These are phyloP conservation scores for Corylus heterophylla DNA, from an alignment of 306 rosid species.

Conservation along the genomic window DNA sequence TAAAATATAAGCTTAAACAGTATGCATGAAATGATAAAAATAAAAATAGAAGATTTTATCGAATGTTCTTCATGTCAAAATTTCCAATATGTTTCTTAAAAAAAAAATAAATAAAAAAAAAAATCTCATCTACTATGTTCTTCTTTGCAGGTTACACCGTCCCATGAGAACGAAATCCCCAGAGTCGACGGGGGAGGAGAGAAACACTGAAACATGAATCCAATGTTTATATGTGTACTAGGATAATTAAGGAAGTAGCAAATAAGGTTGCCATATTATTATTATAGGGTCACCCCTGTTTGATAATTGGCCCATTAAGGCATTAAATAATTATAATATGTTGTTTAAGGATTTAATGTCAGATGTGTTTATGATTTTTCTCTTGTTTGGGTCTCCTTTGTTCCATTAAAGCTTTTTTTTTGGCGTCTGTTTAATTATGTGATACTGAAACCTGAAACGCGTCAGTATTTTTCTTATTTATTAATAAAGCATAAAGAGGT, in stretches of 20 bases:
- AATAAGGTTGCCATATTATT: background rate
- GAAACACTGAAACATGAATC: background rate
- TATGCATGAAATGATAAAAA: no score
- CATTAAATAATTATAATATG: background rate
- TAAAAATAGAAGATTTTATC: no score
- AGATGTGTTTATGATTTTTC: background rate
- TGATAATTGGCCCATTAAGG: background rate
- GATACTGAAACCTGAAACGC: no score
- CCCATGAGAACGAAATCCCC: constrained; percentile 33
- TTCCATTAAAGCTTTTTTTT: no score
- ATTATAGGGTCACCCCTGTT: background rate
- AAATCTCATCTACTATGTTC: background rate
- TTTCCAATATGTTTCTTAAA: background rate
- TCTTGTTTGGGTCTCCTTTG: no score
- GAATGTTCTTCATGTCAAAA: background rate
- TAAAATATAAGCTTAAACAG: no score
- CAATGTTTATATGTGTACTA: background rate
- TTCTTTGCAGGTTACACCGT: constrained; percentile 38
- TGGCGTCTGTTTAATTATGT: no score
- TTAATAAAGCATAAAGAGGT: no score
- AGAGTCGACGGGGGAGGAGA: background rate
- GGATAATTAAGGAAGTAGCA: background rate
- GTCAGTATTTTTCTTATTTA: no score
- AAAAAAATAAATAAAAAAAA: background rate
- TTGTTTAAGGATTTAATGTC: background rate